Evolutionary conservation across 768 basidiomycete genomes (phyloP), one percentile per base, ranked within the genome.

Genomic region (Dendrothele bispora): DNA sequence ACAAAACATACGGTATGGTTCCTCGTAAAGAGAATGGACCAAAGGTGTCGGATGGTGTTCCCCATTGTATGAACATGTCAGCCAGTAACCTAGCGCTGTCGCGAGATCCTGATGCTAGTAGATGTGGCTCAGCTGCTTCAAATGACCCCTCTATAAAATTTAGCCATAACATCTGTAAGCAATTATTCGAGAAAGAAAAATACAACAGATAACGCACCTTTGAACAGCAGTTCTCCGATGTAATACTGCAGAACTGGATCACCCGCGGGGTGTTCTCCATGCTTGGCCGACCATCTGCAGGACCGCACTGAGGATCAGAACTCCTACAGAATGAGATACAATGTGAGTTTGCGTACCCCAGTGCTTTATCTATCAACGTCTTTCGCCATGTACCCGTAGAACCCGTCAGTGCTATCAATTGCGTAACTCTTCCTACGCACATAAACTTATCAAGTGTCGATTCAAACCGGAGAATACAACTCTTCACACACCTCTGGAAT

Each of bases 161-260:
- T n/a, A n/a, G n/a, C n/a, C n/a, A n/a, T n/a, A n/a, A n/a, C n/a
- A n/a, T n/a, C n/a, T n/a, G n/a, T n/a, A n/a, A n/a, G 17, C 46
- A 28, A 12, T 22, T 12, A 43, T 10, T 7, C 43, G 49, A n/a
- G 18, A 25, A 28, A 30, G 26, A 30, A 40, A 35, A 11, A 47
- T 29, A n/a, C 21, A 43, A 8, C 15, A 38, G 10, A 37, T 8
- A 24, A 46, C 64, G 29, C 45, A 85, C 92, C 91, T 77, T 91
- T 94, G 67, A 81, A 86, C 6, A 93, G 74, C 25, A 97, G 69
- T 62, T 95, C 88, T 4, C 94, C 97, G 39, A 97, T 68, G 62
- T 98, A 98, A 51, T 91, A 85, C 37, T 93, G 93, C 42, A 99
- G 71, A 48, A 79, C 82, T 26, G 86, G 83, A 71, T 99, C 97